Percentiles rank a stretch among this genome's conserved stretches.
phyloP scores from a whole-genome alignment of 495 filamentous ascomycete species.

The Hyaloscypha variabilis region DNA sequence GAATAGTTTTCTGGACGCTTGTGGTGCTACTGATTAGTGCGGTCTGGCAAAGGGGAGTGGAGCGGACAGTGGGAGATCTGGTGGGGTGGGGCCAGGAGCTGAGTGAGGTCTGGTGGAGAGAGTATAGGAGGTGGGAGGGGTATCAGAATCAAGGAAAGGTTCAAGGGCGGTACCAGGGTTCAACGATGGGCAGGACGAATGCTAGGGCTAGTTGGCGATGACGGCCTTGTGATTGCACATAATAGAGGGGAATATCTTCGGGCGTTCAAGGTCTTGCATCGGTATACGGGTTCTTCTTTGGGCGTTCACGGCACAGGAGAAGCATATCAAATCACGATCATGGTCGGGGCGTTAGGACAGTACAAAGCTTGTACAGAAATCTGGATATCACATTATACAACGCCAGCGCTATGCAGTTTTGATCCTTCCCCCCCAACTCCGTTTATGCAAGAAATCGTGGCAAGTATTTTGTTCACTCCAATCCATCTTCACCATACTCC shows the following conservation, averaged over 20 bases:
- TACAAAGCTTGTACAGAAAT: constrained; percentile 13
- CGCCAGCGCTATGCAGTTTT: constrained; percentile 33
- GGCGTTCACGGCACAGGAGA: background rate
- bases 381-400: constrained; percentile 14
- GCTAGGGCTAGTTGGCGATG: background rate
- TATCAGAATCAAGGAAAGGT: constrained; percentile 14
- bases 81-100: constrained; percentile 56
- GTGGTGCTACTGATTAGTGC: constrained; percentile 52
- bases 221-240: background rate
- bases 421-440: background rate
- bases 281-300: background rate
- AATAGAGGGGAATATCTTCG: background rate
- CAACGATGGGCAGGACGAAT: constrained; percentile 4
- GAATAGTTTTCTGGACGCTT: constrained; percentile 60
- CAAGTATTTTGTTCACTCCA: background rate
- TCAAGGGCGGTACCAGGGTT: background rate
- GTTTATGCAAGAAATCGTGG: background rate
- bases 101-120: constrained; percentile 56
- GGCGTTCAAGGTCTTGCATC: background rate
- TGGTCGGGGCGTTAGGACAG: background rate
- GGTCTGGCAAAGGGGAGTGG: constrained; percentile 66
- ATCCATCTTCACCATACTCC: constrained; percentile 47
- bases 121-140: constrained; percentile 45
- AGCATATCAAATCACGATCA: background rate
- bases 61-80: constrained; percentile 59